Evolutionary conservation across 805 yeast species (phyloP), one percentile per base, ranked within the genome.

Genomic region (Candida coquimbonensis): DNA sequence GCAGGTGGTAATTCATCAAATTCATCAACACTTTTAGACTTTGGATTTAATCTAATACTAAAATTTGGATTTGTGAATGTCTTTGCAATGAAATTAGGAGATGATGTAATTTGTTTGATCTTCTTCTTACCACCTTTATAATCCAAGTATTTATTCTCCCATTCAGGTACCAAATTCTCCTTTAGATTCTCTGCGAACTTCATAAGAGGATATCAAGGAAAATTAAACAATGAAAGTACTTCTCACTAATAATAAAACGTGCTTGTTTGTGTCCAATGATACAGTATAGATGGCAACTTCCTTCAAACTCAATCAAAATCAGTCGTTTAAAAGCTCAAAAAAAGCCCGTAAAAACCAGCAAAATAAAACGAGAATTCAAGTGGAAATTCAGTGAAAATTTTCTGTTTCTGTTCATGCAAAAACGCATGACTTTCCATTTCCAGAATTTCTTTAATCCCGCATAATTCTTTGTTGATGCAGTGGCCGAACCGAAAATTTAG

Each of bases 111-210:
- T 45, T 55, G 54, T 52, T 58, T 58, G 33, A 58, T 60, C 48
- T 48, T 52, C 54, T 60, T 60, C 53, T 58, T 60, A 31, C 66
- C 64, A 9, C 64, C 60, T 53, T 80, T 80, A 60, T 83, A 83
- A 57, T 87, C 84, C 32, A 90, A 71, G 59, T 90, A 90, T 57
- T 81, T 81, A 44, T 79, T 82, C 57, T 78, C 80, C 97, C 97
- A 90, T 57, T 85, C 95, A 5, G 96, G 96, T 46, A 85, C 84
- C 40, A 56, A 36, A 38, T 49, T 48, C 36, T 50, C 56, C 12
- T 44, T 44, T 12, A 56, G 44, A 34, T 47, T 38, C 34, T 47
- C 51, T 11, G 50, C 51, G 19, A 49, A 49, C 44, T 49, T 49
- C 53, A 49, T 48, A 31, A 14, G 34, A 21, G 24, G 5, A 21